phyloP scores from a whole-genome alignment of 2,329 filamentous ascomycete genomes.

The Monosporascus sp. region DNA sequence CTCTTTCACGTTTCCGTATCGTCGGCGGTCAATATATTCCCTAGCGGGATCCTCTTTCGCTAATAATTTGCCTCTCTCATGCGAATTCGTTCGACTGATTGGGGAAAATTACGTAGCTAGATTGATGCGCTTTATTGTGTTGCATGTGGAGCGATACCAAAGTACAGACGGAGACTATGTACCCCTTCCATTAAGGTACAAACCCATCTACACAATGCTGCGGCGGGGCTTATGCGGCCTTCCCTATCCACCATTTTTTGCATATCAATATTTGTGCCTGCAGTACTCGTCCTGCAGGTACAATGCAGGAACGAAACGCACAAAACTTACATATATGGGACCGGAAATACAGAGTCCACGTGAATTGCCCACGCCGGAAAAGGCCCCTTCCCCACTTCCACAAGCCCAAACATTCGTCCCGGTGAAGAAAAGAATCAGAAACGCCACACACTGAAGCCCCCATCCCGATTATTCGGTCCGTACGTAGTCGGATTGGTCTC shows the following conservation, averaged over 20 bases:
- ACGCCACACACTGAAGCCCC: background rate
- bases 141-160: background rate
- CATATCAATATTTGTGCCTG: constrained; percentile 25
- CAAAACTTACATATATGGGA: background rate
- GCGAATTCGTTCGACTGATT: background rate
- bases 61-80: constrained; percentile 1
- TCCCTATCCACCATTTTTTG: constrained; percentile 21
- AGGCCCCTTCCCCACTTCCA: background rate
- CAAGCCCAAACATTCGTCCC: background rate
- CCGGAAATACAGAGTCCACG: background rate
- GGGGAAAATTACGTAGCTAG: background rate
- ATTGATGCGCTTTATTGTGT: background rate
- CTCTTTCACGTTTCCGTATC: background rate
- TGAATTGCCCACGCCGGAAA: background rate
- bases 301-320: constrained; percentile 10
- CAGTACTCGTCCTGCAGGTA: constrained; percentile 27
- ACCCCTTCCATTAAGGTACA: constrained; percentile 1
- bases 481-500: background rate
- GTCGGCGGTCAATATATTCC: background rate
- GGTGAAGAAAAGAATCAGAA: background rate
- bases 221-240: constrained; percentile 8
- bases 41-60: background rate
- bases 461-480: background rate
- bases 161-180: constrained; percentile 12
- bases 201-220: constrained; percentile 6